Evolutionary conservation across 2,329 filamentous ascomycete species (phyloP), one percentile per base, ranked within the genome.

Genomic region (Mycosphaerelloides madeirae): DNA sequence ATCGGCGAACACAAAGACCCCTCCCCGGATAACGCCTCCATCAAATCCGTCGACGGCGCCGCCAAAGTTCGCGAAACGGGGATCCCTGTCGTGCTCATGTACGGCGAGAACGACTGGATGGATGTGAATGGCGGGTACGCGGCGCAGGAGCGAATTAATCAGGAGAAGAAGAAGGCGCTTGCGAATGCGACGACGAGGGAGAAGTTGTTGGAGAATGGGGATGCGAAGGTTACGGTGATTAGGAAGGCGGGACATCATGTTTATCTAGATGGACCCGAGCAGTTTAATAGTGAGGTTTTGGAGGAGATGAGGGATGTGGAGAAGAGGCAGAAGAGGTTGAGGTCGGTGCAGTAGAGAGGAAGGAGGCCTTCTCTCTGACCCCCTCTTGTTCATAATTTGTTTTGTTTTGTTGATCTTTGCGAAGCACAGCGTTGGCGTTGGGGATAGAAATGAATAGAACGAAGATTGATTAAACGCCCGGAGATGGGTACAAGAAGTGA

Each of bases 21-120:
- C 1, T 50, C 53, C 11, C 47, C 48, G 2, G 63, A 65, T 34
- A 50, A 49, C 11, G 52, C 60, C 1, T 49, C 54, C 2, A 46
- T 48, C 13, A 38, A 25, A 54, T 88, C 87, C 52, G 79, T 80
- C 53, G 80, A 85, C 64, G 70, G 74, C 34, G 66, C 70, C 42
- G 79, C 77, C 50, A 74, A 78, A 53, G 70, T 85, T 43, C 72
- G 85, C 51, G 70, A 78, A 35, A 83, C 83, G 40, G 77, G 72
- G 61, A 79, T 87, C 56, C 76, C 78, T 44, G 77, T 97, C 25
- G 78, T 97, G 7, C 79, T 98, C 63, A 90, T 97, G 85, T 98
- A 98, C 63, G 93, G 93, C 52, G 90, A 97, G 59, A 83, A 93
- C 61, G 93, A 98, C 72, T 98, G 93, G 93, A 98, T 98, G 93